Conservation (phyloP, 805 yeast genomes). For the Sugiyamaella valdiviana region DNA sequence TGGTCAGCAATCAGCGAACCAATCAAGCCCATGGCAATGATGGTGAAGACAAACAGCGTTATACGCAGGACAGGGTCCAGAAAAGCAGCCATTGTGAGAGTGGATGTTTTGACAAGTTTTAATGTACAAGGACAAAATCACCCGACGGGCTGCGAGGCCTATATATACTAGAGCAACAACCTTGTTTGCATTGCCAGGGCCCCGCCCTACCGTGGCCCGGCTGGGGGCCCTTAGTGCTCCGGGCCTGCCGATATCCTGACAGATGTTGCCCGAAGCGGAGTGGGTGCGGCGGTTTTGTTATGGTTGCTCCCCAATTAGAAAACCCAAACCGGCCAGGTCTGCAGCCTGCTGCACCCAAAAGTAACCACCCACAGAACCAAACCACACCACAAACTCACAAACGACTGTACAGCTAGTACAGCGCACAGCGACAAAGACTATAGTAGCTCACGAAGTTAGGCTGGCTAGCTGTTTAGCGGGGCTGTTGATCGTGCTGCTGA, state of each 20-base stretch:
- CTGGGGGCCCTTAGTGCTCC: neutral
- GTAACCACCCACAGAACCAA: no score
- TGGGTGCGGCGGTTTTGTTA: neutral
- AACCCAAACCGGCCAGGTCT: neutral
- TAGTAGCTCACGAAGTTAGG: no score
- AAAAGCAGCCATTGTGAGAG: conserved; percentile 20
- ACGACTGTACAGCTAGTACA: no score
- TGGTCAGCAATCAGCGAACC: conserved; percentile 69
- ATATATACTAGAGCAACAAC: neutral
- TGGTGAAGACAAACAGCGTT: conserved; percentile 67
- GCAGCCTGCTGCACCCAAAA: neutral
- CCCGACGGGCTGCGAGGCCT: neutral
- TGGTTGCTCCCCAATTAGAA: neutral
- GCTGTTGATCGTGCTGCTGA: no score
- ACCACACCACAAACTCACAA: no score
- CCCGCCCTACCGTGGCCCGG: neutral
- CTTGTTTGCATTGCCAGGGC: neutral
- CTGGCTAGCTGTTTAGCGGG: no score
- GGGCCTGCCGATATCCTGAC: neutral
- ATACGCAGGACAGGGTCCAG: conserved; percentile 73
- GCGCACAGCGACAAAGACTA: no score
- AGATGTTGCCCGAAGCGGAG: neutral
- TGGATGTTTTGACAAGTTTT: neutral
- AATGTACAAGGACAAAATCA: neutral
- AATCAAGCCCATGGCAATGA: conserved; percentile 76